Base-by-base conservation (phyloP, 139 green algal species). In the Micractinium conductrix region DNA sequence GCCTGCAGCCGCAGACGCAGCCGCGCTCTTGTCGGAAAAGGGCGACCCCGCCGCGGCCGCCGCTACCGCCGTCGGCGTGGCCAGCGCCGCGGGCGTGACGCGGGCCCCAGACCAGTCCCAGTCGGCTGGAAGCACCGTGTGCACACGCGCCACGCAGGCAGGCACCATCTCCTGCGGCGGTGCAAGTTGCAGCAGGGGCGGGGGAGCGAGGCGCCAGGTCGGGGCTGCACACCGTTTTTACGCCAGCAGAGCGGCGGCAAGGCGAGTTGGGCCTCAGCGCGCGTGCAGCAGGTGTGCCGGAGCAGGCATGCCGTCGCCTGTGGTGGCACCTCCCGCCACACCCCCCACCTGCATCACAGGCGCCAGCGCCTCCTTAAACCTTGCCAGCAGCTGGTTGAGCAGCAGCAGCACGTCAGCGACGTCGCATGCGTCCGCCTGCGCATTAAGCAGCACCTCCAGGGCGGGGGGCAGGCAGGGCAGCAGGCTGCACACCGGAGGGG, bases 101-200 rank as follows among this genome's bases (percentile, higher is more conserved):
- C 44, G 55, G 22, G 85, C 85, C 24, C 95, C 94, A 22, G 82
- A 93, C 95, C 95, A 98, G 89, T 97, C 95, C 93, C 93, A 97
- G 60, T 93, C 86, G 14, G 78, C 1, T 17, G 87, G 81, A 28
- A 97, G 88, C 43, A 94, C 58, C 2, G 69, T 58, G 81, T 95
- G 91, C 37, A 96, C 85, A 10, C 88, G 86, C 8, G 78, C 72
- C 22, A 93, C 73, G 28, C 91, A 80, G 68, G 90, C 85, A 19
- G 94, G 92, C 80, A 94, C 74, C 63, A 93, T 87, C 63, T 88
- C 83, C 81, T 86, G 81, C 12, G 53, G n/a, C n/a, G n/a, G n/a
- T n/a, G n/a, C n/a, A n/a, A n/a, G n/a, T n/a, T n/a, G n/a, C n/a
- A n/a, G n/a, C n/a, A n/a, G n/a, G n/a, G n/a, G n/a, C n/a, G n/a